A percentile compares a stretch with the other conserved stretches of the same genome.
phyloP scores from a whole-genome alignment of 139 green algal species.

The Trebouxia sp. region DNA sequence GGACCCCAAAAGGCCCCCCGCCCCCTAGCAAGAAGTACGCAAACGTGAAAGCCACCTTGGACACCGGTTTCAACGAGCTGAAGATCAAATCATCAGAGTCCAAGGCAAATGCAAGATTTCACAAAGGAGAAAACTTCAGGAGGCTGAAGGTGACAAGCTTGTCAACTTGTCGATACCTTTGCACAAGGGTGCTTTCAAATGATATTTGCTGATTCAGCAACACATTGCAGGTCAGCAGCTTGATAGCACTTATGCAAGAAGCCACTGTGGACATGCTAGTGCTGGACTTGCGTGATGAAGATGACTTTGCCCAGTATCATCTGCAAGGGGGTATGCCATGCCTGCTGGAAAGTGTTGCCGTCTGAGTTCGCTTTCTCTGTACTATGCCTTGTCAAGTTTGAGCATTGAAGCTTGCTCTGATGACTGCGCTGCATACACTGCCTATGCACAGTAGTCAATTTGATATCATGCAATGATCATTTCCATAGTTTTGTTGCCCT shows the following conservation, averaged over 20 bases:
- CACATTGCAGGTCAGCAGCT: constrained; percentile 1
- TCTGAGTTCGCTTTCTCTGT: neutral
- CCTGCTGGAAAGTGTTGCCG: neutral
- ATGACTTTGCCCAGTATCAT: neutral
- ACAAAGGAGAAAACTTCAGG: constrained; percentile 25
- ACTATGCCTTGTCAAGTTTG: neutral
- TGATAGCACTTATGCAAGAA: neutral
- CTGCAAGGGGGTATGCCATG: neutral
- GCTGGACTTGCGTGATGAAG: constrained; percentile 29
- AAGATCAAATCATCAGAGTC: constrained; percentile 1
- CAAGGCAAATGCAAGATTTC: constrained; percentile 21
- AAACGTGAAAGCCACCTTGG: constrained; percentile 4
- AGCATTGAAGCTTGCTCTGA: neutral
- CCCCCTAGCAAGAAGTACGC: constrained; percentile 21
- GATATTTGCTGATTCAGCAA: no score
- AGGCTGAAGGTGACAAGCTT: constrained; percentile 14
- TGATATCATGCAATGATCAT: neutral
- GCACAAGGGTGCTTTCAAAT: no score
- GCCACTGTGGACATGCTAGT: neutral
- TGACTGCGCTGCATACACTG: neutral
- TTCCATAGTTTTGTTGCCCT: neutral
- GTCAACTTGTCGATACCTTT: neutral
- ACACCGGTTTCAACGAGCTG: constrained; percentile 21
- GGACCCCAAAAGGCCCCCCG: neutral
- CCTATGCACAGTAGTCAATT: neutral